A percentile compares a stretch with the other conserved stretches of the same genome.
Conservation (phyloP, 768 basidiomycete genomes). For the Scleroderma citrinum region DNA sequence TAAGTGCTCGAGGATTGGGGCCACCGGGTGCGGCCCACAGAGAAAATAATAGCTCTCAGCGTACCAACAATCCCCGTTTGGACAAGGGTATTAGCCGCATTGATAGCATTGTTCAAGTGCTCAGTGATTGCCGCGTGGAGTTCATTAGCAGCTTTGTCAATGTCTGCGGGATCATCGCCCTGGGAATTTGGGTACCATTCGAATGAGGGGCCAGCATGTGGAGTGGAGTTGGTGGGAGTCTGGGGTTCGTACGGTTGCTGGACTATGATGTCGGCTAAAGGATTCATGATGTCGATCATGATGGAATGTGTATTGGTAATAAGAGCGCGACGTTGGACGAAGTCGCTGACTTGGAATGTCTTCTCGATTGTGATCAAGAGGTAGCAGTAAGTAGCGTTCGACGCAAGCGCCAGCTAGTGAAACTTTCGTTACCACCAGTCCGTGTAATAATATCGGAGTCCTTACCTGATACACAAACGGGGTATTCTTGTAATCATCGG, state of each 20-base stretch:
- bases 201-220: conserved; percentile 10
- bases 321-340: conserved; percentile 1
- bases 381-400: conserved; percentile 16
- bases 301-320: conserved; percentile 8
- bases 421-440: not conserved
- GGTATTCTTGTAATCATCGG: conserved; percentile 4
- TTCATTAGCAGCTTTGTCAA: conserved; percentile 3
- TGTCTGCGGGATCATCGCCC: not conserved
- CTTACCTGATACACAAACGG: conserved; percentile 5
- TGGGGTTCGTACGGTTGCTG: not conserved
- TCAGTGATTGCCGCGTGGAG: not conserved
- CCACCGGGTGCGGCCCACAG: not conserved
- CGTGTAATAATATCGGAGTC: not conserved
- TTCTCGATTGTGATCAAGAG: conserved; percentile 11
- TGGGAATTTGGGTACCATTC: conserved; percentile 3
- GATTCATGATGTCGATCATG: conserved; percentile 11
- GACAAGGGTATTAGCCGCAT: not conserved
- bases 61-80: not conserved
- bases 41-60: not conserved
- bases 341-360: conserved; percentile 4
- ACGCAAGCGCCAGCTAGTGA: conserved; percentile 9
- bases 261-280: conserved; percentile 8
- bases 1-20: not conserved
- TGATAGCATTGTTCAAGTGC: not conserved
- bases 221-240: not conserved